These are phyloP conservation scores for Kodamaea neixiangensis DNA, from an alignment of 805 yeast genomes.

Conservation along the genomic window DNA sequence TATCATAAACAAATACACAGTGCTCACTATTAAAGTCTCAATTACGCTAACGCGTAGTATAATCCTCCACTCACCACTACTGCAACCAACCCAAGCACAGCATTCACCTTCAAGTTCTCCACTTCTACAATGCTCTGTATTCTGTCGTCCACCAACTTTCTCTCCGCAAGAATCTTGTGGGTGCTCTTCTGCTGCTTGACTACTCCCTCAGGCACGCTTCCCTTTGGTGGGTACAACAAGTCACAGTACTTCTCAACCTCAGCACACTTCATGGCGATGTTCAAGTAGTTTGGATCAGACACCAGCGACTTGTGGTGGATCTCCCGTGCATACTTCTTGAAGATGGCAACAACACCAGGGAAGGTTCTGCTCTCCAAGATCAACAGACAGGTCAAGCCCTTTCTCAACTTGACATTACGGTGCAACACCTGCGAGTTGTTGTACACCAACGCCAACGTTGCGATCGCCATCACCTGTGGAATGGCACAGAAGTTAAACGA, in stretches of 20 bases:
- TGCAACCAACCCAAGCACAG: not conserved
- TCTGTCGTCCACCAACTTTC: constrained; percentile 12
- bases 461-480: constrained; percentile 99
- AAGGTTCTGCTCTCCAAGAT: constrained; percentile 74
- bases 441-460: constrained; percentile 84
- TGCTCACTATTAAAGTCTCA: not conserved
- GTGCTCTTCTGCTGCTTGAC: constrained; percentile 19
- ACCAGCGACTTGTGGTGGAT: constrained; percentile 82
- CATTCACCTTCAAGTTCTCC: constrained; percentile 6
- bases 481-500: constrained; percentile 91
- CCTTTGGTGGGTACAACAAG: constrained; percentile 58
- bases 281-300: constrained; percentile 81
- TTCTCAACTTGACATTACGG: constrained; percentile 80
- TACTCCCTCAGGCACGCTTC: constrained; percentile 52
- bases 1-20: no score
- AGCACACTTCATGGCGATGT: constrained; percentile 82
- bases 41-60: not conserved
- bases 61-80: not conserved
- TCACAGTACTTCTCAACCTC: constrained; percentile 89
- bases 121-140: constrained; percentile 12
- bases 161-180: constrained; percentile 11
- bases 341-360: constrained; percentile 73
- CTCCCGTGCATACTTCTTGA: constrained; percentile 67
- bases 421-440: constrained; percentile 75
- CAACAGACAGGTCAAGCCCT: constrained; percentile 79